phyloP scores from a whole-genome alignment of 306 rosid species.

The Mucuna pruriens region DNA sequence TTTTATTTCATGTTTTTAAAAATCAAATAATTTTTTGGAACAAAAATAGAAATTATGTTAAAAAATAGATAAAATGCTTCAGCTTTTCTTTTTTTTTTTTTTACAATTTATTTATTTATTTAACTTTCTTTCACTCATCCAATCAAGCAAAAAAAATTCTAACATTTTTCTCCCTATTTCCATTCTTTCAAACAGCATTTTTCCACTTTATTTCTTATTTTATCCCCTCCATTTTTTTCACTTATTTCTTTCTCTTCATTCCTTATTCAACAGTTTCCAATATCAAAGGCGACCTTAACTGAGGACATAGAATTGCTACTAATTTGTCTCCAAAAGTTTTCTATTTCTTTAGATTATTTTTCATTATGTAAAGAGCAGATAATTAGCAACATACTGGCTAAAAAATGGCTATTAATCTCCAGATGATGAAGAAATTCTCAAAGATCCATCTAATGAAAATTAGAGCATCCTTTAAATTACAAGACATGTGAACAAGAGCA shows the following conservation, averaged over 20 bases:
- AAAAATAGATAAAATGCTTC: no score
- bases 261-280: background rate
- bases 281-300: background rate
- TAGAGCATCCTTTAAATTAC: background rate
- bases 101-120: no score
- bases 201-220: no score
- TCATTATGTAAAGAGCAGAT: background rate
- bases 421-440: background rate
- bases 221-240: background rate
- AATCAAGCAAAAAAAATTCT: background rate
- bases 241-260: background rate
- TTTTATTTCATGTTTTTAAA: no score
- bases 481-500: conserved; percentile 7
- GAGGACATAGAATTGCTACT: background rate
- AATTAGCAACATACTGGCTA: background rate
- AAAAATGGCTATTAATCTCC: conserved; percentile 2
- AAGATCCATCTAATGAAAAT: background rate
- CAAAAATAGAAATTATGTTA: no score
- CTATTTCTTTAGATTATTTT: background rate
- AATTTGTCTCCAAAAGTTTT: background rate
- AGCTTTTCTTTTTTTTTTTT: no score
- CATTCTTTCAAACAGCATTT: no score
- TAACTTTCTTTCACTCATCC: background rate
- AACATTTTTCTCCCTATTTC: no score
- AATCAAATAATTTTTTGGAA: no score